Percentiles rank a stretch among this genome's conserved stretches.
Evolutionary conservation across 805 yeast species (phyloP).

Genomic region (Nakazawaea wickerhamii): DNA sequence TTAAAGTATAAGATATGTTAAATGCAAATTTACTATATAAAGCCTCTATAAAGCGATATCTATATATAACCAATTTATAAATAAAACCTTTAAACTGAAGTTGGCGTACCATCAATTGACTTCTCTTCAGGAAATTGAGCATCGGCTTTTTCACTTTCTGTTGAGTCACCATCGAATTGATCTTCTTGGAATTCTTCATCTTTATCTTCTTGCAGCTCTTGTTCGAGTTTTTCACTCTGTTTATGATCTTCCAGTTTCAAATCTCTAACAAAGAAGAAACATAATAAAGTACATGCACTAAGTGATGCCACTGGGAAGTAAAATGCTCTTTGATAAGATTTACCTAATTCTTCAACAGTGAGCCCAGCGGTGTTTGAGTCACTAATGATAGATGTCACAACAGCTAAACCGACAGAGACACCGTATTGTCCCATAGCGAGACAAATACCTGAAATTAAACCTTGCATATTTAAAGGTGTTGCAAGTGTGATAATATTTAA

Average conservation of each 20-base stretch:
- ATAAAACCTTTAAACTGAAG: too few species aligned
- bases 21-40: too few species aligned
- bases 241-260: not conserved
- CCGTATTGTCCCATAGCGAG: conserved; percentile 32
- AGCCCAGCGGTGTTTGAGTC: conserved; percentile 5
- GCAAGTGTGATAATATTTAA: conserved; percentile 24
- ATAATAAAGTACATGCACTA: not conserved
- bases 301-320: conserved; percentile 1
- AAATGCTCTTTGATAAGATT: not conserved
- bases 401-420: conserved; percentile 24
- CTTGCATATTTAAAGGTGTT: conserved; percentile 34
- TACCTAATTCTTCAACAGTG: not conserved
- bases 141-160: too few species aligned
- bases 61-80: too few species aligned
- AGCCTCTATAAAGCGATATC: too few species aligned
- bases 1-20: too few species aligned
- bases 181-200: too few species aligned
- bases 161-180: too few species aligned
- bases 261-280: not conserved
- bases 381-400: conserved; percentile 24
- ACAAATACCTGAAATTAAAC: conserved; percentile 32
- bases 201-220: too few species aligned
- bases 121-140: too few species aligned
- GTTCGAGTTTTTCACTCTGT: not conserved
- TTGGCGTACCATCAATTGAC: too few species aligned